phyloP scores from a whole-genome alignment of 1,139 yeast genomes.

The Debaryomyces sp. region DNA sequence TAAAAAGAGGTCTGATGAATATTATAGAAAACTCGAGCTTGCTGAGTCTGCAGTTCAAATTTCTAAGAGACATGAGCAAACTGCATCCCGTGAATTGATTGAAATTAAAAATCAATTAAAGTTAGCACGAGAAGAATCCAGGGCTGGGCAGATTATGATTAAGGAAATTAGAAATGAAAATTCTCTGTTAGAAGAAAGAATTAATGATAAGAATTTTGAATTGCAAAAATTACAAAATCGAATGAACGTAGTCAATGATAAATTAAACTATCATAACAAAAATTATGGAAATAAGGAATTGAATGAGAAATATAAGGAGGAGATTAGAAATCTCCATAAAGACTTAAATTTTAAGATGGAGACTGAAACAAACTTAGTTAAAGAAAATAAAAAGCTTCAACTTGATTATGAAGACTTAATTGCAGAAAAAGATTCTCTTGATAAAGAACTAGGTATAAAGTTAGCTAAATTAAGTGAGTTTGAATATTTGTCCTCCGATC shows the following conservation, averaged over 20 bases:
- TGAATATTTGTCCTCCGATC: conserved; percentile 43
- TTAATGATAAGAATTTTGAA: conserved; percentile 62
- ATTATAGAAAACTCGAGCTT: conserved; percentile 70
- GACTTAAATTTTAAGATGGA: conserved; percentile 62
- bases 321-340: conserved; percentile 58
- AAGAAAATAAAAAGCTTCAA: conserved; percentile 62
- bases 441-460: conserved; percentile 53
- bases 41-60: conserved; percentile 76
- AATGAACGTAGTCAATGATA: conserved; percentile 47
- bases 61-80: conserved; percentile 63
- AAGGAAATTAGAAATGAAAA: conserved; percentile 59
- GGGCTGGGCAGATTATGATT: conserved; percentile 58
- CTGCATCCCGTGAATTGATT: conserved; percentile 55
- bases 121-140: conserved; percentile 60
- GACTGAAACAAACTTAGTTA: conserved; percentile 65
- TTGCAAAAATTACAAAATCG: conserved; percentile 53
- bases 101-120: conserved; percentile 57
- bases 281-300: conserved; percentile 48
- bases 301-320: conserved; percentile 53
- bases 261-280: conserved; percentile 54
- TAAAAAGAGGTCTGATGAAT: conserved; percentile 74
- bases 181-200: conserved; percentile 55
- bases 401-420: conserved; percentile 62
- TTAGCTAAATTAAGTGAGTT: conserved; percentile 55
- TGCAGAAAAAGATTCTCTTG: conserved; percentile 50